phyloP scores from a whole-genome alignment of 2,329 filamentous ascomycete species.

The Aspergillus niger region DNA sequence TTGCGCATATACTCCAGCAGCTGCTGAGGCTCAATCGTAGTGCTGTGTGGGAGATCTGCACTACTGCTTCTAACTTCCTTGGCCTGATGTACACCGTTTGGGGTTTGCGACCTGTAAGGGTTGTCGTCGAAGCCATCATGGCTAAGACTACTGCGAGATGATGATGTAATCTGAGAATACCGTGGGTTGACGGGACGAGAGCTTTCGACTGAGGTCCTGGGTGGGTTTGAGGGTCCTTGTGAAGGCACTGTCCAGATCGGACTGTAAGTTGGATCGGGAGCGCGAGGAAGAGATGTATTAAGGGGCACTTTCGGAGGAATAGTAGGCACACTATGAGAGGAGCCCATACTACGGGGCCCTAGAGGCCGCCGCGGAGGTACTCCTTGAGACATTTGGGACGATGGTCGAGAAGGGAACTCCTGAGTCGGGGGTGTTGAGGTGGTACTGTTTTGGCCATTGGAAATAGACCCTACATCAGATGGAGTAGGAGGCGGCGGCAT shows the following conservation, averaged over 20 bases:
- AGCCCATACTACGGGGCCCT: conserved; percentile 48
- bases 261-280: conserved; percentile 52
- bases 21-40: conserved; percentile 67
- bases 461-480: conserved; percentile 13
- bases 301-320: conserved; percentile 48
- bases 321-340: conserved; percentile 36
- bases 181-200: conserved; percentile 40
- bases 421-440: conserved; percentile 15
- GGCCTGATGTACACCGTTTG: conserved; percentile 42
- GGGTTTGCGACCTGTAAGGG: conserved; percentile 48
- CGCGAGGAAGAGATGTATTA: conserved; percentile 46
- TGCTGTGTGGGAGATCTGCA: conserved; percentile 56
- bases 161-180: conserved; percentile 39
- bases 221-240: conserved; percentile 41
- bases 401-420: conserved; percentile 27
- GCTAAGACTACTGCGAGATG: conserved; percentile 37
- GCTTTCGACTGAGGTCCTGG: conserved; percentile 45
- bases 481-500: conserved; percentile 25
- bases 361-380: conserved; percentile 33
- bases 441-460: conserved; percentile 16
- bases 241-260: conserved; percentile 46
- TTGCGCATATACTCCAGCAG: conserved; percentile 69
- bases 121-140: conserved; percentile 41
- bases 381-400: conserved; percentile 25
- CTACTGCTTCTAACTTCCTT: conserved; percentile 47